Evolutionary conservation across 148 eudicot species (phyloP), one percentile per base, ranked within the genome.

Genomic region (Cornus florida): DNA sequence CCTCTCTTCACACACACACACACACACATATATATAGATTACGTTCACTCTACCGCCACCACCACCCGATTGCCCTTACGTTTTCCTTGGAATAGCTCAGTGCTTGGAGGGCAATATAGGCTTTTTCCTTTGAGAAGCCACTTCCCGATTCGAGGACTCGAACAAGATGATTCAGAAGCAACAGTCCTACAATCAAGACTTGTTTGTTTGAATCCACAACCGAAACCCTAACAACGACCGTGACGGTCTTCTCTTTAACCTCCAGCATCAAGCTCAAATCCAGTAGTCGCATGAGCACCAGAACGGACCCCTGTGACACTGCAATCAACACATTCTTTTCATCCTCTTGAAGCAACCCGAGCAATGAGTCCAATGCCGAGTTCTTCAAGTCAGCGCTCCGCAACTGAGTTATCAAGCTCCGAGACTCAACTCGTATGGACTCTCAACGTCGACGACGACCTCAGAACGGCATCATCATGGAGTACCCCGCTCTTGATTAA

Each of bases 31-130:
- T n/a, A n/a, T n/a, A n/a, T n/a, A n/a, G n/a, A n/a, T n/a, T n/a
- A n/a, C n/a, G n/a, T n/a, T n/a, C n/a, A n/a, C n/a, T n/a, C n/a
- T n/a, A n/a, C n/a, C n/a, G n/a, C n/a, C n/a, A n/a, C 97, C 99
- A 14, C 97, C 94, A 93, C 23, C 89, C 92, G 62, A 95, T 90
- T 59, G 97, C 97, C 71, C 97, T 84, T 7, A 97, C 97, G 60
- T 93, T 95, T 20, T 95, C 97, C 86, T 82, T 95, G 0, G 83
- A 82, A 13, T 82, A 80, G 62, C 89, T 87, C 73, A 93, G 67
- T 14, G 85, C 84, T 6, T 73, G 82, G 38, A 95, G 89, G n/a
- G 88, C 90, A 60, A 90, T 82, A 73, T 96, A 95, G 2, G 93
- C 92, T 65, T 87, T 93, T 56, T 95, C 97, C 56, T 89, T 95